A percentile compares a stretch with the other conserved stretches of the same genome.
These are phyloP conservation scores for Alternaria conjuncta DNA, from an alignment of 2,329 filamentous ascomycete species.

Conservation along the genomic window DNA sequence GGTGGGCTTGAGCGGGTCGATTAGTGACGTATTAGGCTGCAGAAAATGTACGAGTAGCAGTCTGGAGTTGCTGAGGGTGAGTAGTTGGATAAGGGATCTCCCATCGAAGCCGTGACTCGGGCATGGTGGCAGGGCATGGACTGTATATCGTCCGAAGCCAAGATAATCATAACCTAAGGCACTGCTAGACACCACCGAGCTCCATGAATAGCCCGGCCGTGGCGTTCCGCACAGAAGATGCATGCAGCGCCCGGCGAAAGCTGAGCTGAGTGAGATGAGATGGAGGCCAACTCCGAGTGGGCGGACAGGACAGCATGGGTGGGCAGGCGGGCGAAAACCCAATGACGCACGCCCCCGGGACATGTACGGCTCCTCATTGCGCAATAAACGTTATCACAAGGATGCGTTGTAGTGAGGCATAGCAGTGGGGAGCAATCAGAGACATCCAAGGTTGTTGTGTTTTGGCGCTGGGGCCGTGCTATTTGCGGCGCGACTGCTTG, in stretches of 20 bases:
- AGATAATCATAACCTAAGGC: conserved; percentile 28
- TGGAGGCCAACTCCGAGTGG: conserved; percentile 2
- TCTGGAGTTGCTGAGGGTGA: conserved; percentile 12
- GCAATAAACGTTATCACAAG: not conserved
- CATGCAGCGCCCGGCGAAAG: conserved; percentile 8
- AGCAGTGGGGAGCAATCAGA: not conserved
- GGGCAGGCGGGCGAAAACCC: not conserved
- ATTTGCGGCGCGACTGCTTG: conserved; percentile 8
- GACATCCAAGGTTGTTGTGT: conserved; percentile 1
- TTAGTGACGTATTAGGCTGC: conserved; percentile 3
- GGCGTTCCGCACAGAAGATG: conserved; percentile 16
- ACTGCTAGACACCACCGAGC: conserved; percentile 11
- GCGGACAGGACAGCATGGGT: not conserved
- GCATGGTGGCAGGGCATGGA: conserved; percentile 26
- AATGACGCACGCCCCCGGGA: not conserved
- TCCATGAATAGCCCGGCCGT: conserved; percentile 17
- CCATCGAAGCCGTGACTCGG: conserved; percentile 12
- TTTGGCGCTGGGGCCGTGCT: conserved; percentile 6
- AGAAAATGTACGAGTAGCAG: conserved; percentile 6
- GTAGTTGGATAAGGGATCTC: conserved; percentile 15
- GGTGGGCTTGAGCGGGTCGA: conserved; percentile 1
- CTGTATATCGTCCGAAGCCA: conserved; percentile 23
- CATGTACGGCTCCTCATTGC: not conserved
- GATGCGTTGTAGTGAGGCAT: not conserved
- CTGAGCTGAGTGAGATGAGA: conserved; percentile 15